A percentile compares a stretch with the other conserved stretches of the same genome.
phyloP scores from a whole-genome alignment of 2,329 filamentous ascomycete species.

The Coniochaeta sp. region DNA sequence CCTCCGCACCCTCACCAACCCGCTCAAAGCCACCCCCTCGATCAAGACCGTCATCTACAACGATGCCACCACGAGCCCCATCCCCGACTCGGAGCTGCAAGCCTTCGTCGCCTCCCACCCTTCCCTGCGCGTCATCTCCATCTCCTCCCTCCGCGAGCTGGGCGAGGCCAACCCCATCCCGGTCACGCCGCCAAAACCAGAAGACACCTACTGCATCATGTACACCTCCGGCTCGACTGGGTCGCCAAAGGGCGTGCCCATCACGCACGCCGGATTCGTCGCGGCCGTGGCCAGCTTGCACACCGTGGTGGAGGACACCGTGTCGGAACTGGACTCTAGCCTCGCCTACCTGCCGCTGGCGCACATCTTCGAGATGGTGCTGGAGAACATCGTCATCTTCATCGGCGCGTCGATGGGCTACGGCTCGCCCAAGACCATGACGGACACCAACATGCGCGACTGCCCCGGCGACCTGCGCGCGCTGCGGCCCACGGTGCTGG shows the following conservation, averaged over 20 bases:
- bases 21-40: slow-evolving; percentile 48
- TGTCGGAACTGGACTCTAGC: slow-evolving; percentile 71
- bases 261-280: slow-evolving; percentile 74
- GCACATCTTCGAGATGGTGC: slow-evolving; percentile 93
- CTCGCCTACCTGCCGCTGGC: slow-evolving; percentile 90
- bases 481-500: slow-evolving; percentile 79
- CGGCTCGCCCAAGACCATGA: slow-evolving; percentile 81
- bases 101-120: slow-evolving; percentile 50
- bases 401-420: slow-evolving; percentile 92
- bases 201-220: slow-evolving; percentile 79
- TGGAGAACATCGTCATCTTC: slow-evolving; percentile 85
- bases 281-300: slow-evolving; percentile 79
- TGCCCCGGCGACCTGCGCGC: slow-evolving; percentile 92
- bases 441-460: slow-evolving; percentile 79
- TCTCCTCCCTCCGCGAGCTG: slow-evolving; percentile 46
- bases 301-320: slow-evolving; percentile 67
- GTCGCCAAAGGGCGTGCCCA: slow-evolving; percentile 78
- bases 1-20: slow-evolving; percentile 49
- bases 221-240: slow-evolving; percentile 88
- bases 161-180: slow-evolving; percentile 64
- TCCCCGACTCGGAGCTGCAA: slow-evolving; percentile 46
- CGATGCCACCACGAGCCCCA: slow-evolving; percentile 40
- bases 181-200: slow-evolving; percentile 62
- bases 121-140: slow-evolving; percentile 44
- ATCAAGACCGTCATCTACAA: slow-evolving; percentile 60